Percentiles rank a stretch among this genome's conserved stretches.
Conservation (phyloP, 208 protist species). For the Angomonas deanei region DNA sequence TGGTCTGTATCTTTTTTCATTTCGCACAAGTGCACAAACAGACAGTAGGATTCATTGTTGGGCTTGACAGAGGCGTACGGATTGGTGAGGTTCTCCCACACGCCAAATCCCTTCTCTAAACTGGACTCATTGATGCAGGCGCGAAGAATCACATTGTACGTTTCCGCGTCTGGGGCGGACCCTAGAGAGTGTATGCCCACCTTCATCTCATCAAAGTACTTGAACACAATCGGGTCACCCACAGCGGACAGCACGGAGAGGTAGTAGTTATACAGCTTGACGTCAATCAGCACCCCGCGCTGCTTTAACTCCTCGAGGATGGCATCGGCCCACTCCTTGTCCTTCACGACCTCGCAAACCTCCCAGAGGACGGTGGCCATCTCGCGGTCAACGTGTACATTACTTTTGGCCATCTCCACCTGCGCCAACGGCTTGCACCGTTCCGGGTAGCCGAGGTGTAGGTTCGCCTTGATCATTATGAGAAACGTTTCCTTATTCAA, state of each 20-base stretch:
- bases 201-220: conserved; percentile 58
- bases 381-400: conserved; percentile 24
- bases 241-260: conserved; percentile 61
- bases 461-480: conserved; percentile 50
- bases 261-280: conserved; percentile 65
- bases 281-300: conserved; percentile 37
- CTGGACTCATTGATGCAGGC: conserved; percentile 24
- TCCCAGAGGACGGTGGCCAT: conserved; percentile 52
- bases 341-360: conserved; percentile 34
- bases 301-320: conserved; percentile 46
- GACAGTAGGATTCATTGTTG: conserved; percentile 66
- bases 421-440: conserved; percentile 41
- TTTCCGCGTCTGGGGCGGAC: conserved; percentile 56
- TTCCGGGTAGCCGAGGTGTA: conserved; percentile 26
- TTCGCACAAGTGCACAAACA: conserved; percentile 47
- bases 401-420: conserved; percentile 23
- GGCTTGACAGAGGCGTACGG: conserved; percentile 37
- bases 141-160: conserved; percentile 67
- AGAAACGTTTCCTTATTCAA: conserved; percentile 75
- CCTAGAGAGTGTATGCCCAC: conserved; percentile 59
- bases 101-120: conserved; percentile 14
- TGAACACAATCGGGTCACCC: conserved; percentile 30
- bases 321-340: conserved; percentile 38
- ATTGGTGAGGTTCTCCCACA: conserved; percentile 19
- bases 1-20: conserved; percentile 19